These are phyloP conservation scores for Ceratocystis lukuohia DNA, from an alignment of 2,329 filamentous ascomycete species.

Conservation along the genomic window DNA sequence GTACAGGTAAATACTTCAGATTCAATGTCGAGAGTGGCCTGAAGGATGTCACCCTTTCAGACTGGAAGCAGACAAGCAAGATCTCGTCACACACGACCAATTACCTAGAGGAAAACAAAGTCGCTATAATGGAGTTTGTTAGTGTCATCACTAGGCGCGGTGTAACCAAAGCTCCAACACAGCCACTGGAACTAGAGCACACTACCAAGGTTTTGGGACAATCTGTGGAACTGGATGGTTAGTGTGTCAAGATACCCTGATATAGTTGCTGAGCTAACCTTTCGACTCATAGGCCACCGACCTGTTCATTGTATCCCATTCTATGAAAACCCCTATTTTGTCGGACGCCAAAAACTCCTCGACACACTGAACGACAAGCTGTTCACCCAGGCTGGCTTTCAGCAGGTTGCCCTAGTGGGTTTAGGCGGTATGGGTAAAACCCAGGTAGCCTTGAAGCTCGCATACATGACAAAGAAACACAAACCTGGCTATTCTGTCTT, in stretches of 20 bases:
- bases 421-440: background rate
- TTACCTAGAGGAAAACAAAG: slow-evolving; percentile 20
- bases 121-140: background rate
- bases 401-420: background rate
- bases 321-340: background rate
- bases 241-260: background rate
- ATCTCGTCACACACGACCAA: slow-evolving; percentile 22
- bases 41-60: slow-evolving; percentile 22
- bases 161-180: background rate
- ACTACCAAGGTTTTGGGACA: background rate
- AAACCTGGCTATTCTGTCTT: background rate
- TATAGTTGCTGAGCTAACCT: background rate
- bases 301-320: background rate
- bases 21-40: slow-evolving; percentile 25
- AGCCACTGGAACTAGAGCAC: too few species aligned
- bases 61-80: slow-evolving; percentile 23
- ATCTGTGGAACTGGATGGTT: background rate
- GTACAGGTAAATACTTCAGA: slow-evolving; percentile 22
- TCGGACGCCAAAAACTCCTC: background rate
- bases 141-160: background rate
- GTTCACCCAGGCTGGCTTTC: background rate
- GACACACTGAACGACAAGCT: background rate
- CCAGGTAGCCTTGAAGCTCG: background rate
- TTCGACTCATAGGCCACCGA: background rate
- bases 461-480: background rate